phyloP scores from a whole-genome alignment of 306 rosid genomes.

The Trifolium repens region DNA sequence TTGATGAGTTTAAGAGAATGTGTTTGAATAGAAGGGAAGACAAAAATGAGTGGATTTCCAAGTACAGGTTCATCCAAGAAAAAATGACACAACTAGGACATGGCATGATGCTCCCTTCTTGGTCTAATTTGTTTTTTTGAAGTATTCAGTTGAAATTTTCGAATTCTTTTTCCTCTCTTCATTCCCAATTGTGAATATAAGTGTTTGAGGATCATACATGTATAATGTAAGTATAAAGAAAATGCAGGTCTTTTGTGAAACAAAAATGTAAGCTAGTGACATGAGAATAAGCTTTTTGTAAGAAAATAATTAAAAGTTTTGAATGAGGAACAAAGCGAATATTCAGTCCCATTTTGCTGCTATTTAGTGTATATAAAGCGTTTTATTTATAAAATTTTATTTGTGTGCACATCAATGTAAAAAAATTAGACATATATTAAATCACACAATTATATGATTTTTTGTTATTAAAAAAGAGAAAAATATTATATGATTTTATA shows the following conservation, averaged over 20 bases:
- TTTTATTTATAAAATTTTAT: no score
- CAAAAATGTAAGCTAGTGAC: slow-evolving; percentile 1
- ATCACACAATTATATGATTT: no score
- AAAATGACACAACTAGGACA: slow-evolving; percentile 42
- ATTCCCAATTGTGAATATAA: slow-evolving; percentile 30
- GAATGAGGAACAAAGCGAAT: background rate
- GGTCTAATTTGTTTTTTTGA: slow-evolving; percentile 19
- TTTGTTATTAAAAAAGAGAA: no score
- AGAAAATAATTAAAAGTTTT: slow-evolving; percentile 3
- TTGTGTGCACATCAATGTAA: no score
- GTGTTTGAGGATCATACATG: slow-evolving; percentile 33
- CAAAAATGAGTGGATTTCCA: slow-evolving; percentile 47
- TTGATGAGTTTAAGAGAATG: slow-evolving; percentile 48
- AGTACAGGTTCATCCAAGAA: slow-evolving; percentile 34
- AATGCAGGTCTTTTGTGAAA: slow-evolving; percentile 27
- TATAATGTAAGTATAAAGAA: slow-evolving; percentile 16
- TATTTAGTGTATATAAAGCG: background rate
- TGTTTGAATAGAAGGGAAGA: slow-evolving; percentile 49
- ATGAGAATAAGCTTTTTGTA: slow-evolving; percentile 19
- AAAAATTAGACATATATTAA: no score
- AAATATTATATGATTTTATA: no score
- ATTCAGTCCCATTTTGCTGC: slow-evolving; percentile 1
- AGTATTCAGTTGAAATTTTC: slow-evolving; percentile 42
- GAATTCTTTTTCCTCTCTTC: slow-evolving; percentile 41
- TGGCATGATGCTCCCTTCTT: slow-evolving; percentile 43